Percentiles rank a stretch among this genome's conserved stretches.
Conservation (phyloP, 2,329 filamentous ascomycete genomes). For the Dactylellina cionopaga region DNA sequence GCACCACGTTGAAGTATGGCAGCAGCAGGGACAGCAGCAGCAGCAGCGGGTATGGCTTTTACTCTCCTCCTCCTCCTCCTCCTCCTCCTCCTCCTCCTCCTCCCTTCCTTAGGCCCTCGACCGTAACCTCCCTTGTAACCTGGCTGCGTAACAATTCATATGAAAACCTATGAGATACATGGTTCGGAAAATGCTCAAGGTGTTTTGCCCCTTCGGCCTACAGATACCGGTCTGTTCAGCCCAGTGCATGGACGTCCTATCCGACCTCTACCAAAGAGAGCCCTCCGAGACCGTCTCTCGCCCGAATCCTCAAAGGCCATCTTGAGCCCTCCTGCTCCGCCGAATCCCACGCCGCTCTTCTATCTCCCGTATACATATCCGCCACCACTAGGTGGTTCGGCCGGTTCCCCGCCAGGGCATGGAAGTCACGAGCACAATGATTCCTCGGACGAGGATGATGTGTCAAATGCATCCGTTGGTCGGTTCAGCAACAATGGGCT, state of each 20-base stretch:
- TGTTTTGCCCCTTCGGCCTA: constrained; percentile 24
- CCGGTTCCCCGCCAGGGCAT: constrained; percentile 54
- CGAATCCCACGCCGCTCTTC: constrained; percentile 75
- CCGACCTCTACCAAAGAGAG: constrained; percentile 87
- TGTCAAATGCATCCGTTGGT: constrained; percentile 57
- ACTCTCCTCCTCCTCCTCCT: constrained; percentile 8
- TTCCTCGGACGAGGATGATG: constrained; percentile 59
- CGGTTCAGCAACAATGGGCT: constrained; percentile 54
- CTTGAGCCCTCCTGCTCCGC: constrained; percentile 54
- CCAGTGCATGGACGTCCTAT: constrained; percentile 73
- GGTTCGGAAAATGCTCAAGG: constrained; percentile 52
- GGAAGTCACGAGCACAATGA: constrained; percentile 59
- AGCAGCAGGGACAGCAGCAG: constrained; percentile 33
- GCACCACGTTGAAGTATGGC: constrained; percentile 43
- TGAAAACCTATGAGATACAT: constrained; percentile 13
- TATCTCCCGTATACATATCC: constrained; percentile 70
- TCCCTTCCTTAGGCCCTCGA: too few relatives aligned
- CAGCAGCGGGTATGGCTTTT: constrained; percentile 29
- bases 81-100: neutral
- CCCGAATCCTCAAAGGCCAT: constrained; percentile 67
- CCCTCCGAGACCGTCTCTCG: constrained; percentile 85
- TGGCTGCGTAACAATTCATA: constrained; percentile 26
- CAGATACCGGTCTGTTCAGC: constrained; percentile 53
- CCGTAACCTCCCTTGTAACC: constrained; percentile 7
- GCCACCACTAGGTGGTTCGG: constrained; percentile 59